Evolutionary conservation across 139 green algal species (phyloP).

Genomic region (Spirogloea muscicola): DNA sequence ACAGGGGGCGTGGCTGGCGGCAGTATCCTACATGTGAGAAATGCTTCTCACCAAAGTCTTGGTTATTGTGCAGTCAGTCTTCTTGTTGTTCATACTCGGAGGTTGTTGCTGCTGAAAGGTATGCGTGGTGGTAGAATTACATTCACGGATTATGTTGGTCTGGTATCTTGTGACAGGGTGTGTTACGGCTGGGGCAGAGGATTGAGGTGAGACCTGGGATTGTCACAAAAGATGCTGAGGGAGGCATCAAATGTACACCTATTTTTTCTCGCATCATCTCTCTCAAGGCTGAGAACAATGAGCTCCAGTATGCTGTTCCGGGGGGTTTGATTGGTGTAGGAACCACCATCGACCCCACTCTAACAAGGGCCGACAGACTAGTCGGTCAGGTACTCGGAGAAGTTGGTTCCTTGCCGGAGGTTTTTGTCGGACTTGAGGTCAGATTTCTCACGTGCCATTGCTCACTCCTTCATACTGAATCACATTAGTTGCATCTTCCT

Average conservation of each 20-base stretch:
- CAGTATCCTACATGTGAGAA: conserved; percentile 85
- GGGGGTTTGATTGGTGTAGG: conserved; percentile 96
- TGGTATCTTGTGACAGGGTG: no score
- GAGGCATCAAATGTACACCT: conserved; percentile 79
- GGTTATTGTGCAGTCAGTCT: no score
- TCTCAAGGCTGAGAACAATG: conserved; percentile 93
- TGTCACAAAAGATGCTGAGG: conserved; percentile 89
- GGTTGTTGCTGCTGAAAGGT: no score
- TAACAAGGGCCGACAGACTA: conserved; percentile 91
- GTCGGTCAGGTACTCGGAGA: conserved; percentile 90
- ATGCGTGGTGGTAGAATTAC: no score
- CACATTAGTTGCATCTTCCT: no score
- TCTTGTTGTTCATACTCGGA: no score
- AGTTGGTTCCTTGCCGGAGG: conserved; percentile 84
- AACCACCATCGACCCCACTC: conserved; percentile 93
- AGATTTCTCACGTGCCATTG: no score
- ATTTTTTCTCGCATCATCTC: conserved; percentile 92
- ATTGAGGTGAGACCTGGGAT: conserved; percentile 94
- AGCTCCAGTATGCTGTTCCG: conserved; percentile 92
- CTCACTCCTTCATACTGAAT: no score
- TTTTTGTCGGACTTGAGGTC: conserved; percentile 92
- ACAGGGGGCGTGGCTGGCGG: conserved; percentile 93
- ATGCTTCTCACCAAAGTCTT: no score
- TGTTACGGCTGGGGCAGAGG: conserved; percentile 83
- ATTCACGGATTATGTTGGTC: no score